Evolutionary conservation across 1,284 basidiomycete species (phyloP).

Genomic region (Rhodofomes roseus): DNA sequence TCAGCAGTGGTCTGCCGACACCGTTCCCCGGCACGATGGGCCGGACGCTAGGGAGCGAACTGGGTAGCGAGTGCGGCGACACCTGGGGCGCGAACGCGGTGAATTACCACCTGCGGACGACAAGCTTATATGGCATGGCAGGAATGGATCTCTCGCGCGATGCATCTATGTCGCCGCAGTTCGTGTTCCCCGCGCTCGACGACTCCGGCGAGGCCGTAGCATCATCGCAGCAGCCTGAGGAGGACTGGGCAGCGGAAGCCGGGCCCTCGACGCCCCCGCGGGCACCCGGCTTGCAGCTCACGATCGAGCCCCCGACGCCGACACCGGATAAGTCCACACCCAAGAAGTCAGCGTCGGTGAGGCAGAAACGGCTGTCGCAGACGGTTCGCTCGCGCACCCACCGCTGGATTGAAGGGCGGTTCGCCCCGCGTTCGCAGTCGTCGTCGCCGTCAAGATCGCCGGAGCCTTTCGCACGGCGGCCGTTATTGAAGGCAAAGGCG

Average conservation of each 20-base stretch:
- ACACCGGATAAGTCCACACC: constrained; percentile 13
- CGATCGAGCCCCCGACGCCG: constrained; percentile 20
- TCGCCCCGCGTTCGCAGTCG: constrained; percentile 20
- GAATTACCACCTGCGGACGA: constrained; percentile 43
- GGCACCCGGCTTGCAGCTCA: constrained; percentile 13
- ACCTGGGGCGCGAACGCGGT: constrained; percentile 37
- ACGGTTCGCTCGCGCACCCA: constrained; percentile 49
- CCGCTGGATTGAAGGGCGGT: constrained; percentile 52
- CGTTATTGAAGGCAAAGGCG: not conserved
- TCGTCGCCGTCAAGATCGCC: constrained; percentile 7
- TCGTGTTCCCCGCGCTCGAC: constrained; percentile 12
- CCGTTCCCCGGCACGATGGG: constrained; percentile 15
- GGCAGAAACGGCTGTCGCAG: constrained; percentile 47
- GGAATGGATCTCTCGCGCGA: constrained; percentile 21
- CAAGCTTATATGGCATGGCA: constrained; percentile 49
- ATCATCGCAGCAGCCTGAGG: not conserved
- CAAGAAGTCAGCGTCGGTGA: constrained; percentile 15
- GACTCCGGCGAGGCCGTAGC: not conserved
- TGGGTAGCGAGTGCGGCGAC: constrained; percentile 40
- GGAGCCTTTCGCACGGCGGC: constrained; percentile 1
- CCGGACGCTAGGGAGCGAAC: constrained; percentile 56
- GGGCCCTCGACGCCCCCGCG: constrained; percentile 18
- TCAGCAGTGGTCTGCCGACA: constrained; percentile 16
- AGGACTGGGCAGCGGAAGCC: not conserved
- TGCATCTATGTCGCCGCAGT: constrained; percentile 8